phyloP scores from a whole-genome alignment of 192 early-diverging fungal genomes.

The Borealophlyctis nickersoniae region DNA sequence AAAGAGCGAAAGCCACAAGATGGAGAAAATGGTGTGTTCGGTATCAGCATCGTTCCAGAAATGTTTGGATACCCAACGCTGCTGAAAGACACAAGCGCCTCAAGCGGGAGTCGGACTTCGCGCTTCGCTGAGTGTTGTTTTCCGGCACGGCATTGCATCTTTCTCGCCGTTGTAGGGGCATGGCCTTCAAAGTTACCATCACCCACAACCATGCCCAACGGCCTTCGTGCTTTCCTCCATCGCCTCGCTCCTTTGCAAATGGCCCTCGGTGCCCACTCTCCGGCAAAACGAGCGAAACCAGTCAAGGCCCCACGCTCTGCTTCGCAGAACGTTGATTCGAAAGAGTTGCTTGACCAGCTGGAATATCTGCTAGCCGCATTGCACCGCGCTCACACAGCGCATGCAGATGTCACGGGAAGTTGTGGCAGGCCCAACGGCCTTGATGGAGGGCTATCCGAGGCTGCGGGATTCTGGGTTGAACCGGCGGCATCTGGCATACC shows the following conservation, averaged over 20 bases:
- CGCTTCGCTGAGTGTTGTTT: too few species aligned
- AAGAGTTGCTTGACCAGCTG: not conserved
- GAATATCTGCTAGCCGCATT: not conserved
- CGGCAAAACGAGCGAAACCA: not conserved
- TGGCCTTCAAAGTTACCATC: too few species aligned
- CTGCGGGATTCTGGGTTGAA: not conserved
- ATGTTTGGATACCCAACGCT: too few species aligned
- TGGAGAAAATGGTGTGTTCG: too few species aligned
- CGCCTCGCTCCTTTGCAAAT: not conserved
- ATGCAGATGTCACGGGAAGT: too few species aligned
- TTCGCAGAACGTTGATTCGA: not conserved
- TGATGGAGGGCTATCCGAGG: not conserved
- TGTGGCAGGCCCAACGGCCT: not conserved
- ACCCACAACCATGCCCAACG: not conserved
- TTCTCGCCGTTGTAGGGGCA: too few species aligned
- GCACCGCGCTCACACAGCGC: not conserved
- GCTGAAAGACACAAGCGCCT: too few species aligned
- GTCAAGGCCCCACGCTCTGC: too few species aligned
- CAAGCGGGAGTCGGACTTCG: too few species aligned
- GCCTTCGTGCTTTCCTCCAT: not conserved
- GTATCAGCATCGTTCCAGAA: too few species aligned
- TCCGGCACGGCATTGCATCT: too few species aligned
- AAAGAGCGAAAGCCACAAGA: too few species aligned
- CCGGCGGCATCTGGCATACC: not conserved
- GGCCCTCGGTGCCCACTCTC: not conserved